phyloP scores from a whole-genome alignment of 257 asterid genomes.

The Nicotiana noctiflora region DNA sequence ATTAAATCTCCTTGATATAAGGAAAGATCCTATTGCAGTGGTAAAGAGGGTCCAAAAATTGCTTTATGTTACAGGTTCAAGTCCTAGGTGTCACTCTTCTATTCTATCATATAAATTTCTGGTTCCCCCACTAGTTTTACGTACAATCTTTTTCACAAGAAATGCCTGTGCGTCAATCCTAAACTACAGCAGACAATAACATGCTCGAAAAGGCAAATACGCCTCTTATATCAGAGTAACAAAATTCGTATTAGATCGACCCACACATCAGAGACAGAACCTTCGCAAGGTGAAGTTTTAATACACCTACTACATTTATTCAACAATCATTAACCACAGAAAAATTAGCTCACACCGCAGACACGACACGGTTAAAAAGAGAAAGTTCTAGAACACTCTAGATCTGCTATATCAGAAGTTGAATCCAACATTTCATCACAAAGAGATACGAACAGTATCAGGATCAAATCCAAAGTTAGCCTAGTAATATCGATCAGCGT shows the following conservation, averaged over 20 bases:
- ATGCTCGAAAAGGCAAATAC: neutral
- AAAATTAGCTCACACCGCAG: neutral
- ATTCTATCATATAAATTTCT: too few species aligned
- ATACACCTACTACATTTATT: neutral
- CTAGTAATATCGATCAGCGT: neutral
- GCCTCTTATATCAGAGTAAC: neutral
- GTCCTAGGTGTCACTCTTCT: too few species aligned
- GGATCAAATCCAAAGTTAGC: neutral
- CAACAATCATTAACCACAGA: neutral
- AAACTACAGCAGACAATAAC: neutral
- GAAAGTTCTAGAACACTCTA: neutral
- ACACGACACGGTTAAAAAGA: neutral
- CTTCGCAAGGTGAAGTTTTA: neutral
- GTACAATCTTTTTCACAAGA: neutral
- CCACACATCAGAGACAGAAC: neutral
- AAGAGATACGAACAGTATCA: neutral
- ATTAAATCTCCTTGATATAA: too few species aligned
- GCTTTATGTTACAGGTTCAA: too few species aligned
- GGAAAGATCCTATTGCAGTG: too few species aligned
- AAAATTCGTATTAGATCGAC: neutral
- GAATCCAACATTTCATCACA: neutral
- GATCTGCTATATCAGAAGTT: constrained; percentile 1
- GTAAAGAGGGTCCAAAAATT: too few species aligned
- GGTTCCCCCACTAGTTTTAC: too few species aligned
- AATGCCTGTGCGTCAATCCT: neutral